A percentile compares a stretch with the other conserved stretches of the same genome.
phyloP scores from a whole-genome alignment of 768 basidiomycete genomes.

The Nidularia pulvinata region DNA sequence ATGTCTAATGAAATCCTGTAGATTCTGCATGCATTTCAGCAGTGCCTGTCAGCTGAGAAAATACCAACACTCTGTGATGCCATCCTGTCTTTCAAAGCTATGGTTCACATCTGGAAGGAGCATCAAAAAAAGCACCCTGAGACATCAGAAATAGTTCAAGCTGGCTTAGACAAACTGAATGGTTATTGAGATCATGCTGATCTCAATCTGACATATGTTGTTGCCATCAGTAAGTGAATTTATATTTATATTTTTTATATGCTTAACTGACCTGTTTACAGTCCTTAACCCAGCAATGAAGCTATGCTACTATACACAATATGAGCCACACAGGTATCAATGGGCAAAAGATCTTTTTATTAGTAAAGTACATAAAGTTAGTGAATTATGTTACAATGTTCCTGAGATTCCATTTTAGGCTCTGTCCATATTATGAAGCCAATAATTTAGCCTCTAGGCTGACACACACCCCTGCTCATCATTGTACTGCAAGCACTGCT shows the following conservation, averaged over 20 bases:
- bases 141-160: not conserved
- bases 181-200: not conserved
- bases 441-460: not conserved
- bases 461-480: not conserved
- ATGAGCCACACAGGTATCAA: not conserved
- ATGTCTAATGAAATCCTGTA: not conserved
- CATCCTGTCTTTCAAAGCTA: not conserved
- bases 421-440: not conserved
- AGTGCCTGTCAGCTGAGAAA: not conserved
- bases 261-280: not conserved
- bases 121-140: not conserved
- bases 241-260: not conserved
- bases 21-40: not conserved
- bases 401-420: not conserved
- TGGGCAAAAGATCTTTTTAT: not conserved
- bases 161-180: not conserved
- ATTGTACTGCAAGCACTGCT: not conserved
- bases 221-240: not conserved
- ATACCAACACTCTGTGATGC: not conserved
- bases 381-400: not conserved
- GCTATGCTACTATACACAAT: not conserved
- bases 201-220: not conserved
- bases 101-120: not conserved
- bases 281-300: not conserved
- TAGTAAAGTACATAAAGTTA: not conserved